Percentiles rank a stretch among this genome's conserved stretches.
Evolutionary conservation across 2,329 filamentous ascomycete genomes (phyloP).

Genomic region (Delphinella strobiligena): DNA sequence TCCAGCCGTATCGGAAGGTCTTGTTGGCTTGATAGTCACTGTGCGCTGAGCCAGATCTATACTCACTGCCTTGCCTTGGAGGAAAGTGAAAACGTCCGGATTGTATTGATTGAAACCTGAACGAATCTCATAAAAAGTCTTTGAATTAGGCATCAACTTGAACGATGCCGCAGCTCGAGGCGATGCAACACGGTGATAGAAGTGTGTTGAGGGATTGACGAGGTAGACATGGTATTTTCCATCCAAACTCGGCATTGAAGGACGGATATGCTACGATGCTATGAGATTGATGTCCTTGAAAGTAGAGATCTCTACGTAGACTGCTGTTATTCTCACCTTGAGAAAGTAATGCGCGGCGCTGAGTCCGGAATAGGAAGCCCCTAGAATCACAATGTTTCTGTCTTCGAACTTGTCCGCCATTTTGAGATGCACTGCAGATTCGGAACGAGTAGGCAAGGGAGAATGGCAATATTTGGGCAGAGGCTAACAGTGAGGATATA

Average conservation of each 20-base stretch:
- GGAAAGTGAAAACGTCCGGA: conserved; percentile 34
- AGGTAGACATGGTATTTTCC: conserved; percentile 41
- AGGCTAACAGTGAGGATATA: no score
- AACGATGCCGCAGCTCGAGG: conserved; percentile 42
- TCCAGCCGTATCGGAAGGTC: conserved; percentile 18
- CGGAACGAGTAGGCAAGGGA: no score
- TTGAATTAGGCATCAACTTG: conserved; percentile 32
- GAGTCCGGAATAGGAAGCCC: conserved; percentile 41
- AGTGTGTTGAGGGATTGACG: conserved; percentile 40
- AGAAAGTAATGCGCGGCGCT: conserved; percentile 42
- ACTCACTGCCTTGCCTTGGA: conserved; percentile 36
- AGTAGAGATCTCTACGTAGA: neutral
- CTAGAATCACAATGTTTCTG: conserved; percentile 39
- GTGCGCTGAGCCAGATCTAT: conserved; percentile 32
- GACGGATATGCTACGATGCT: conserved; percentile 37
- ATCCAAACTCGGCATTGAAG: conserved; percentile 18
- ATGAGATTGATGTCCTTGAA: neutral
- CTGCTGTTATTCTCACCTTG: neutral
- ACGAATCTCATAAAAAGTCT: conserved; percentile 38
- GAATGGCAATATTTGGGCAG: no score
- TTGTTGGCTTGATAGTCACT: conserved; percentile 26
- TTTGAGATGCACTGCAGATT: no score
- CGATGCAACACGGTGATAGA: conserved; percentile 42
- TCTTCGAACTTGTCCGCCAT: neutral
- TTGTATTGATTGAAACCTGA: conserved; percentile 40